Evolutionary conservation across 2,329 filamentous ascomycete genomes (phyloP).

Genomic region (Verruconis gallopava): DNA sequence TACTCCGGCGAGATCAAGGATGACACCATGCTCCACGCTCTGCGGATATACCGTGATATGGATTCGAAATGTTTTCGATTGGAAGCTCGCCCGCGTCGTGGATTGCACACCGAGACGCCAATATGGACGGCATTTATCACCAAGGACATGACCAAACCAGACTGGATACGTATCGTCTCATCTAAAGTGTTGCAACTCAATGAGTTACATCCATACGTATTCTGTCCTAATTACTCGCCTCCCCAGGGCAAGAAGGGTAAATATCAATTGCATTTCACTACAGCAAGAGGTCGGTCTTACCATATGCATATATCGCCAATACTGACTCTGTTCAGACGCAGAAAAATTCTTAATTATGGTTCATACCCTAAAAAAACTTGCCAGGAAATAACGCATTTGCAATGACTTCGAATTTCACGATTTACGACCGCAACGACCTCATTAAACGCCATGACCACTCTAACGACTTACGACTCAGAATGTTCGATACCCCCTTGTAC

Average conservation of each 20-base stretch:
- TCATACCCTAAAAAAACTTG: too few species aligned
- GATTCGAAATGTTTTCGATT: slow-evolving; percentile 40
- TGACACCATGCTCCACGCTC: slow-evolving; percentile 37
- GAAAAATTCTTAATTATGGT: too few species aligned
- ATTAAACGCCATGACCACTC: too few species aligned
- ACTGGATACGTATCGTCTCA: slow-evolving; percentile 35
- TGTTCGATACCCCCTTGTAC: neutral
- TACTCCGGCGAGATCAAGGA: slow-evolving; percentile 43
- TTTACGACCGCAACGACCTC: neutral
- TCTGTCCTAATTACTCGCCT: slow-evolving; percentile 38
- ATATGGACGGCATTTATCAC: slow-evolving; percentile 50
- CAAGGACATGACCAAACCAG: slow-evolving; percentile 30
- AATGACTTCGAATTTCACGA: neutral
- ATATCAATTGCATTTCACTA: slow-evolving; percentile 18
- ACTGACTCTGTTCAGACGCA: too few species aligned
- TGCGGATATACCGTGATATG: slow-evolving; percentile 41
- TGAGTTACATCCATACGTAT: slow-evolving; percentile 40
- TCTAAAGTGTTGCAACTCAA: slow-evolving; percentile 33
- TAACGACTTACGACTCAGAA: neutral
- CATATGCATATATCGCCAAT: too few species aligned
- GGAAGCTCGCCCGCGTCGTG: slow-evolving; percentile 42
- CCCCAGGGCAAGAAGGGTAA: slow-evolving; percentile 15
- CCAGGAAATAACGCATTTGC: too few species aligned
- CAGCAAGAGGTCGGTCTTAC: slow-evolving; percentile 15
- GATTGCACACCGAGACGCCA: slow-evolving; percentile 40